Base-by-base conservation (phyloP, 2,329 filamentous ascomycete genomes). In the Lachnellula cervina region DNA sequence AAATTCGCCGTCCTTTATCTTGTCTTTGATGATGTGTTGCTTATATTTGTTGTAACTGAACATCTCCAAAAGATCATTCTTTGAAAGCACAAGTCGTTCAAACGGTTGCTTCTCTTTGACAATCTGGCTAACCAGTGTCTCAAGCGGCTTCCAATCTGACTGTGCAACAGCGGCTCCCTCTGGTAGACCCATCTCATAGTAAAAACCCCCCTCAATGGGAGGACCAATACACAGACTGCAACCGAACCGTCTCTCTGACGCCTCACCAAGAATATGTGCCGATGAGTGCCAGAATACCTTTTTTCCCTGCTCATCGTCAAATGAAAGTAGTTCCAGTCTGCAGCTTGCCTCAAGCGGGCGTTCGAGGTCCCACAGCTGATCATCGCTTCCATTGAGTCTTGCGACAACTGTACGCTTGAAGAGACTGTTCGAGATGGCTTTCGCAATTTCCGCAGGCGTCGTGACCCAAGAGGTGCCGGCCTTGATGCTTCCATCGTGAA, bases 21-120 rank as follows among this genome's bases (percentile, higher is more conserved):
- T 91, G 77, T 91, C 88, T 66, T 90, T 87, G 76, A 99, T 97
- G 73, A 97, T 96, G 73, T 97, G 89, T 71, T 96, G 86, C 82
- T 99, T 97, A 80, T 96, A 97, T 72, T 94, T 94, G 81, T 95
- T 97, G 80, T 96, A 95, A 66, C 86, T 84, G 78, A 97, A 97
- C 89, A 97, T 96, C 71, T 96, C 90, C 51, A 94, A 82, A 50
- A 97, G 80, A 64, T 97, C 87, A 53, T 93, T 88, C 76, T 97
- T 97, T 62, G 88, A 88, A 69, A 97, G 82, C 62, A 88, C 88
- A 48, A 97, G 78, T 57, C 94, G 86, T 77, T 97, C 89, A 71
- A 97, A 97, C 51, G 86, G 86, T 74, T 97, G 93, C 80, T 95
- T 96, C 75, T 97, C 92, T 79, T 97, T 97, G 74, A 96, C 89